A percentile compares a stretch with the other conserved stretches of the same genome.
phyloP scores from a whole-genome alignment of 192 early-diverging fungal genomes.

The Coemansia biformis region DNA sequence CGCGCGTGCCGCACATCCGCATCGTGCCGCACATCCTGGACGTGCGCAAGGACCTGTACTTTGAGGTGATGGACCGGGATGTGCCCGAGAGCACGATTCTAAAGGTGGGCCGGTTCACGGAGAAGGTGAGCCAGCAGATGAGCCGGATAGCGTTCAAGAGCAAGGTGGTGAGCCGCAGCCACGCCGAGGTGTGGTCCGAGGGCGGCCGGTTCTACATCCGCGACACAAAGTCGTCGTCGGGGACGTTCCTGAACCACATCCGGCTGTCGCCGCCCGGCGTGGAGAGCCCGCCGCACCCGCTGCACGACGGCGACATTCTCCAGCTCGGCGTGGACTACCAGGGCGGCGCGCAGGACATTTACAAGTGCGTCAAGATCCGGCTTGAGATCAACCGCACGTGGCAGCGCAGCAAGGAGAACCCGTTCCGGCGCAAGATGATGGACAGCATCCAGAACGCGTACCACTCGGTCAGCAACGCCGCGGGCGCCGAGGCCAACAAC shows the following conservation, averaged over 20 bases:
- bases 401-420: slow-evolving; percentile 59
- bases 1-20: slow-evolving; percentile 44
- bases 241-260: slow-evolving; percentile 95
- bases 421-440: slow-evolving; percentile 54
- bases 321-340: slow-evolving; percentile 97
- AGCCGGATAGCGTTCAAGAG: slow-evolving; percentile 78
- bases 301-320: slow-evolving; percentile 88
- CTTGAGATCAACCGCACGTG: slow-evolving; percentile 68
- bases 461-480: no score
- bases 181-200: slow-evolving; percentile 90
- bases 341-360: slow-evolving; percentile 85
- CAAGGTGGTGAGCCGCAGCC: slow-evolving; percentile 90
- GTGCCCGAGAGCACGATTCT: slow-evolving; percentile 56
- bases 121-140: slow-evolving; percentile 55
- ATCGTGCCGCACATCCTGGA: slow-evolving; percentile 56
- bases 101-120: slow-evolving; percentile 72
- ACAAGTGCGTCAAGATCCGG: slow-evolving; percentile 88
- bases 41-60: slow-evolving; percentile 53
- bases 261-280: slow-evolving; percentile 81
- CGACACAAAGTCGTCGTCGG: slow-evolving; percentile 95
- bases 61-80: slow-evolving; percentile 60
- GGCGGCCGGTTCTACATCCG: slow-evolving; percentile 83
- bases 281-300: slow-evolving; percentile 72
- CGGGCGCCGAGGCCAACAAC: slow-evolving; percentile 19
- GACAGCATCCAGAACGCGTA: slow-evolving; percentile 49